Evolutionary conservation across 1,284 basidiomycete species (phyloP), one percentile per base, ranked within the genome.

Genomic region (Phaffia rhodozyma): DNA sequence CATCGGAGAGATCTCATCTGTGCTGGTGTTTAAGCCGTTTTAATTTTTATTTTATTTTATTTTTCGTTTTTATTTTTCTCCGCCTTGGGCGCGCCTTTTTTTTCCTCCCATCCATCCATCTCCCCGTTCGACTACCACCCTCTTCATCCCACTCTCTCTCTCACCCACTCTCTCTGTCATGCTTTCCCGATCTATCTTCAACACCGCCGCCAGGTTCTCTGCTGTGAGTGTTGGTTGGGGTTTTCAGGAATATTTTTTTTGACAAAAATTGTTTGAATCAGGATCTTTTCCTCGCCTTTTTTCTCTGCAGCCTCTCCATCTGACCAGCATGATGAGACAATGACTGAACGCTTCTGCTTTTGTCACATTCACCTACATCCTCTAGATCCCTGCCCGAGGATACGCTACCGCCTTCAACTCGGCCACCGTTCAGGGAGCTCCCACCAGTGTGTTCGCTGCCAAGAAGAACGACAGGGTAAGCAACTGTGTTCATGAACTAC

Each of bases 381-480:
- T 34, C 32, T 34, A 34, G 67, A 63, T 67, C 38, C 67, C 69
- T 29, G 66, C 68, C 51, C 71, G 75, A 62, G 69, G 68, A 55
- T 71, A 71, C 68, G 69, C 72, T 66, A 73, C 75, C 58, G 74
- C 76, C 57, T 75, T 73, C 72, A 69, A 71, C 55, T 72, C 71
- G n/a, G 68, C 73, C 3, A 72, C 71, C 52, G 62, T 59, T 21
- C 52, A 63, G 62, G 61, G 61, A 23, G 77, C 84, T 67, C 85
- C 89, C 51, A 91, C 89, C 61, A 87, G 89, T 71, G 84, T 85
- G 68, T 94, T 91, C 78, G 83, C 86, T 76, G 89, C 87, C 67
- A 83, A 89, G 80, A 93, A 92, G 80, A 86, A 84, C 72, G 78
- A 82, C 72, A 86, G 88, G 75, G 91, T 92, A 72, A 75, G n/a